A percentile compares a stretch with the other conserved stretches of the same genome.
These are phyloP conservation scores for Endoconidiophora laricicola DNA, from an alignment of 2,329 filamentous ascomycete genomes.

Conservation along the genomic window DNA sequence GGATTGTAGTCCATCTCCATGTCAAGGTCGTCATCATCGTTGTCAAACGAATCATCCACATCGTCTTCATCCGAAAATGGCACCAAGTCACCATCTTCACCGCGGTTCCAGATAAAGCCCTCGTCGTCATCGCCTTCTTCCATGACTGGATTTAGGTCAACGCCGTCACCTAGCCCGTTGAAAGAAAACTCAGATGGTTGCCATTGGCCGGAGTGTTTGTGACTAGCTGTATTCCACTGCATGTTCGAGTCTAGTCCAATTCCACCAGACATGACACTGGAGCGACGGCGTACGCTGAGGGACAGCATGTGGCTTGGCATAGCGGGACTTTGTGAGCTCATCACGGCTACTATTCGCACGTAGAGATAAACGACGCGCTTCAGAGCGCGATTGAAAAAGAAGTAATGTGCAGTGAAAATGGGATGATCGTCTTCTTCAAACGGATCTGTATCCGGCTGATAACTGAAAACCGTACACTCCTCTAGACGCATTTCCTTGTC, in stretches of 20 bases:
- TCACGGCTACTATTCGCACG: slow-evolving; percentile 69
- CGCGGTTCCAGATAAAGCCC: slow-evolving; percentile 39
- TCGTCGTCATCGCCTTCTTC: slow-evolving; percentile 32
- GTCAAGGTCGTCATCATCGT: slow-evolving; percentile 26
- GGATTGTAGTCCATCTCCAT: slow-evolving; percentile 22
- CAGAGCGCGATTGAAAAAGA: slow-evolving; percentile 86
- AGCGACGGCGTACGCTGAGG: slow-evolving; percentile 3
- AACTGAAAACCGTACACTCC: slow-evolving; percentile 79
- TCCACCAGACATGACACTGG: background rate
- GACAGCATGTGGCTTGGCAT: slow-evolving; percentile 21
- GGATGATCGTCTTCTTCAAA: slow-evolving; percentile 85
- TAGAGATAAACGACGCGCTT: slow-evolving; percentile 94
- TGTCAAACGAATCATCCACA: slow-evolving; percentile 29
- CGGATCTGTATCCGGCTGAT: slow-evolving; percentile 74
- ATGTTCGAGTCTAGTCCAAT: background rate
- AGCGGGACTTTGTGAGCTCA: slow-evolving; percentile 43
- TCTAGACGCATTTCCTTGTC: slow-evolving; percentile 89
- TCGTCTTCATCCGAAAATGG: slow-evolving; percentile 35
- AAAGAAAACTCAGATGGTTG: background rate
- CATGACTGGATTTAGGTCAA: slow-evolving; percentile 11
- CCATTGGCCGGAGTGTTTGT: slow-evolving; percentile 6
- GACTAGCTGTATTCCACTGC: background rate
- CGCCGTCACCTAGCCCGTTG: background rate
- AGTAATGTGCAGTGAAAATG: slow-evolving; percentile 91
- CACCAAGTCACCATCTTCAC: slow-evolving; percentile 40